These are phyloP conservation scores for Diophrys sp. DNA, from an alignment of 73 alveolate species.

Conservation along the genomic window DNA sequence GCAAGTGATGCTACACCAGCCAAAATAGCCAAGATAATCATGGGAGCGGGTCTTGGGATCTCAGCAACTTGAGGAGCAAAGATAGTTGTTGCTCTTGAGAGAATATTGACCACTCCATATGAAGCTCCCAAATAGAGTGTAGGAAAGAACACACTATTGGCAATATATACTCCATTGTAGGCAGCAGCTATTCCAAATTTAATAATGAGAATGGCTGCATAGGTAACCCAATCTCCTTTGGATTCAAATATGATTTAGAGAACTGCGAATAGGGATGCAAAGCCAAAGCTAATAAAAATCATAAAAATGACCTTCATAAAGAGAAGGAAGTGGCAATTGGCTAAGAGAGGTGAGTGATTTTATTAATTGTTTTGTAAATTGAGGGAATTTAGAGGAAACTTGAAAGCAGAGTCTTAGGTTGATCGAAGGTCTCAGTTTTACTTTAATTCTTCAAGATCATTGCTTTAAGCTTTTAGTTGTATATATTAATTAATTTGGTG, in stretches of 20 bases:
- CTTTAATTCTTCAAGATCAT: no score
- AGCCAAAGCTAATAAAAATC: neutral
- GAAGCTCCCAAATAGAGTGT: neutral
- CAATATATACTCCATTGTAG: neutral
- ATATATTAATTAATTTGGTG: no score
- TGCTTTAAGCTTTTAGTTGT: no score
- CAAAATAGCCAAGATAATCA: neutral
- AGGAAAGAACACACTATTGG: neutral
- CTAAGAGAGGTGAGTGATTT: no score
- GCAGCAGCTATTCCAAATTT: neutral
- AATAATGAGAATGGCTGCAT: neutral
- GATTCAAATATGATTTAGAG: neutral
- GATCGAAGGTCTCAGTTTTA: no score
- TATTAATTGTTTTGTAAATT: no score
- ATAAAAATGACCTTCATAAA: no score
- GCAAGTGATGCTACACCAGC: constrained; percentile 2
- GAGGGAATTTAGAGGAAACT: no score
- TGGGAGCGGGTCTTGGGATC: neutral
- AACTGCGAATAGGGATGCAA: neutral
- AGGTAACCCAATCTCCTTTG: neutral
- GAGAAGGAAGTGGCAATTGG: no score
- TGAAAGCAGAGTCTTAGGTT: no score
- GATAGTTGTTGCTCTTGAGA: neutral
- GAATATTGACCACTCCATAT: neutral
- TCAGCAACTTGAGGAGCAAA: neutral